Evolutionary conservation across 139 green algal species (phyloP).

Genomic region (Ettlia oleoabundans): DNA sequence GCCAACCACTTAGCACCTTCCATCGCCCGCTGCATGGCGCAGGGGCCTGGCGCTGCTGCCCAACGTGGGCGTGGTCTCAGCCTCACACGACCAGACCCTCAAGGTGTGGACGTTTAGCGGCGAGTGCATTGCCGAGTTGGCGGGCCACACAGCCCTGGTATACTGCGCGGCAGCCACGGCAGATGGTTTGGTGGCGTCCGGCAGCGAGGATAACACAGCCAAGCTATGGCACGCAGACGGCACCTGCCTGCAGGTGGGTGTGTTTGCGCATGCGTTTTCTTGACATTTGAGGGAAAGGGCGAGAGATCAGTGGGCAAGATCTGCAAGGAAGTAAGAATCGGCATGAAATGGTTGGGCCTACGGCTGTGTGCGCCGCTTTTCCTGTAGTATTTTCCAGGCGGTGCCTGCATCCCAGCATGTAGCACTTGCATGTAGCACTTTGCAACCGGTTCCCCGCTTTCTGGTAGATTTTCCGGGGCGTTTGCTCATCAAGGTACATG

Average conservation of each 20-base stretch:
- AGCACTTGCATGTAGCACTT: too few relatives aligned
- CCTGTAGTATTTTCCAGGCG: too few relatives aligned
- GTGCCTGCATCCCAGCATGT: background rate
- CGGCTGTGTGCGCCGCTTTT: too few relatives aligned
- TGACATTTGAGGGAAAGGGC: background rate
- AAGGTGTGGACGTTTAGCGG: slow-evolving; percentile 69
- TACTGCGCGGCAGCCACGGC: slow-evolving; percentile 68
- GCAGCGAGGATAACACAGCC: slow-evolving; percentile 89
- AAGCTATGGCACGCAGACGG: slow-evolving; percentile 79
- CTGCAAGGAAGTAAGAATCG: too few relatives aligned
- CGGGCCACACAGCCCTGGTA: slow-evolving; percentile 89
- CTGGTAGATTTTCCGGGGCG: too few relatives aligned
- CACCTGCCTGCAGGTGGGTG: slow-evolving; percentile 60
- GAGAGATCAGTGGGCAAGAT: too few relatives aligned
- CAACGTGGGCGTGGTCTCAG: slow-evolving; percentile 86
- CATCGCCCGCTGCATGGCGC: too few relatives aligned
- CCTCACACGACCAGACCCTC: slow-evolving; percentile 88
- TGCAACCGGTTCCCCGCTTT: too few relatives aligned
- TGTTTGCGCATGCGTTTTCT: background rate
- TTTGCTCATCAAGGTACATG: too few relatives aligned
- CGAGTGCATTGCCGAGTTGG: slow-evolving; percentile 66
- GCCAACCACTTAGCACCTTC: too few relatives aligned
- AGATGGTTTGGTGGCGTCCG: slow-evolving; percentile 67
- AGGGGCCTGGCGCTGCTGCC: slow-evolving; percentile 78
- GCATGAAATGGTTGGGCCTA: too few relatives aligned